These are phyloP conservation scores for Trichoderma aggressivum DNA, from an alignment of 2,329 filamentous ascomycete genomes.

Conservation along the genomic window DNA sequence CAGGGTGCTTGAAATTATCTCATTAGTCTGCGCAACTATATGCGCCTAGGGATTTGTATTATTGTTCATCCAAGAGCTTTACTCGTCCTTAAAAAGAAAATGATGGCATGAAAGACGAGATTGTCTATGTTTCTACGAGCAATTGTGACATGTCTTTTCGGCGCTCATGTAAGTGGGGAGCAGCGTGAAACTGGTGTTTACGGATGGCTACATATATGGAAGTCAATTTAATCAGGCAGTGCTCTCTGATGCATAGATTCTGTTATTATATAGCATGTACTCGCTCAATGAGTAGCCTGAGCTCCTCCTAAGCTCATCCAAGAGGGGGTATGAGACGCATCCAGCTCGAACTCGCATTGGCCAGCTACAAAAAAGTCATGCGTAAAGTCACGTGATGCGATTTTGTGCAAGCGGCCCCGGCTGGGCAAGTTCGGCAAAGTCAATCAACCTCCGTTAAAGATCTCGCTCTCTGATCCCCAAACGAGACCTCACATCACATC, in stretches of 20 bases:
- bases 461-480: conserved; percentile 49
- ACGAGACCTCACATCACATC: conserved; percentile 44
- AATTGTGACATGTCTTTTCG: neutral
- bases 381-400: conserved; percentile 32
- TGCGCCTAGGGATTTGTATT: conserved; percentile 31
- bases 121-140: neutral
- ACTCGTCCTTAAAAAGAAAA: conserved; percentile 12
- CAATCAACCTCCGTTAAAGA: conserved; percentile 43
- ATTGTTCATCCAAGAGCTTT: conserved; percentile 25
- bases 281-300: neutral
- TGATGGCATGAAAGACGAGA: neutral
- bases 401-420: conserved; percentile 28
- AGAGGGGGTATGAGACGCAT: neutral
- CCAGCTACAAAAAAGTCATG: conserved; percentile 7
- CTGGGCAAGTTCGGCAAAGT: conserved; percentile 43
- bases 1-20: conserved; percentile 24
- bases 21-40: conserved; percentile 27
- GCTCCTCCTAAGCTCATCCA: neutral
- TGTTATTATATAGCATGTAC: neutral
- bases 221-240: neutral
- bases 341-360: neutral
- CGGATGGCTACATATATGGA: neutral
- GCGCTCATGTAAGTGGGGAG: neutral
- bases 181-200: too few relatives aligned
- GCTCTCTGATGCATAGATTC: neutral